phyloP scores from a whole-genome alignment of 129 eudicot species.

The Helianthus tuberosus region DNA sequence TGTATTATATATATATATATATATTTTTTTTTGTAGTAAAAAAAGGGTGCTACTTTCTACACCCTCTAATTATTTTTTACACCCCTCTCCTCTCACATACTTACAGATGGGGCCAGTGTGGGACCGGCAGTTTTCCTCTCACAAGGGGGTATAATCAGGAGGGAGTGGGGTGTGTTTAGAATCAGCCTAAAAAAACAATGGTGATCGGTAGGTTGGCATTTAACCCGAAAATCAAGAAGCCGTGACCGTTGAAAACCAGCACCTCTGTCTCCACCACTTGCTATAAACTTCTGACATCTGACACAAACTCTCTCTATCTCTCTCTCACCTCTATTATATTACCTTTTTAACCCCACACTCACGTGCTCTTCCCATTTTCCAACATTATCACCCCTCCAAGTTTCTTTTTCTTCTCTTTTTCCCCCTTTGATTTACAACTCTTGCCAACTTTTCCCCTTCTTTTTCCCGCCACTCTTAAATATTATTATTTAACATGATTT shows the following conservation, averaged over 20 bases:
- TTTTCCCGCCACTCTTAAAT: slow-evolving; percentile 28
- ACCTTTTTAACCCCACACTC: slow-evolving; percentile 34
- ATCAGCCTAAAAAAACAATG: neutral
- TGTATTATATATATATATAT: no score
- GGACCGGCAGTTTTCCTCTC: no score
- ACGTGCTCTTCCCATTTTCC: slow-evolving; percentile 35
- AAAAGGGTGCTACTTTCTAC: no score
- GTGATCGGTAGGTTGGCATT: slow-evolving; percentile 26
- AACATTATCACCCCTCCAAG: slow-evolving; percentile 2
- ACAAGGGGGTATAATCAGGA: no score
- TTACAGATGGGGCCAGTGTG: no score
- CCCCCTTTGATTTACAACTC: neutral
- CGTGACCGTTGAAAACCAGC: slow-evolving; percentile 46
- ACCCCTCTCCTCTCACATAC: no score
- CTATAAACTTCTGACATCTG: slow-evolving; percentile 34
- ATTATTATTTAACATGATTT: no score
- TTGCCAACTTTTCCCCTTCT: slow-evolving; percentile 14
- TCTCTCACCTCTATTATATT: neutral
- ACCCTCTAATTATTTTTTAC: no score
- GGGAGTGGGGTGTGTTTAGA: no score
- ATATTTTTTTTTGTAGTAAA: no score
- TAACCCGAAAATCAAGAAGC: slow-evolving; percentile 31
- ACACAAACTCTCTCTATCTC: slow-evolving; percentile 20
- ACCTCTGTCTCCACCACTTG: slow-evolving; percentile 34
- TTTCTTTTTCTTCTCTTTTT: neutral